phyloP scores from a whole-genome alignment of 2,329 filamentous ascomycete species.

The Calonectria multiphialidica region DNA sequence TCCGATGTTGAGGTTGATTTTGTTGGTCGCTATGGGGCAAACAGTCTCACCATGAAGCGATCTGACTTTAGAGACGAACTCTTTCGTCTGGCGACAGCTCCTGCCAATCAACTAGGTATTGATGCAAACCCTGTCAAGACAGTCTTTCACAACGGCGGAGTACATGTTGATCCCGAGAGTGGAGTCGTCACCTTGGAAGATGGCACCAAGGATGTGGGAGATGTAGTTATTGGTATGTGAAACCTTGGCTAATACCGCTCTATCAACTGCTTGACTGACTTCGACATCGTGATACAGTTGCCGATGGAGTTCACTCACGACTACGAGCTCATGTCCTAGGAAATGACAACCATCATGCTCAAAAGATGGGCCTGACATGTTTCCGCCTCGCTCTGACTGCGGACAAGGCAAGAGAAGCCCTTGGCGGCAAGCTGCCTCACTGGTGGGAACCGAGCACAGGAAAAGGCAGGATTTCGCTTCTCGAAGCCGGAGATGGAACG shows the following conservation, averaged over 20 bases:
- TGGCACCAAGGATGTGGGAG: neutral
- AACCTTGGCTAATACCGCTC: neutral
- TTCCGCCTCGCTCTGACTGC: slow-evolving; percentile 14
- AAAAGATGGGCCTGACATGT: slow-evolving; percentile 19
- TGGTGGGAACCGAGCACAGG: slow-evolving; percentile 14
- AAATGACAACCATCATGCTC: neutral
- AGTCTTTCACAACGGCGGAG: slow-evolving; percentile 8
- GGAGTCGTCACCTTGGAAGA: slow-evolving; percentile 9
- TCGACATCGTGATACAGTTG: neutral
- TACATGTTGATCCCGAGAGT: neutral
- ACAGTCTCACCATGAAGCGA: slow-evolving; percentile 20
- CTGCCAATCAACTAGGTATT: neutral
- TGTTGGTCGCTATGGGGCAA: slow-evolving; percentile 7
- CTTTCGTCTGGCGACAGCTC: neutral
- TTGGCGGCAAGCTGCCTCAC: slow-evolving; percentile 8
- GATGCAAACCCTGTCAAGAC: slow-evolving; percentile 7
- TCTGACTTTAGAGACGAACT: slow-evolving; percentile 17
- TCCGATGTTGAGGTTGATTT: slow-evolving; percentile 13
- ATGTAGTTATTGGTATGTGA: slow-evolving; percentile 7
- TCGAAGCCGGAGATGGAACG: slow-evolving; percentile 18
- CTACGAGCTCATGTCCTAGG: neutral
- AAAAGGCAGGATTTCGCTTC: slow-evolving; percentile 4
- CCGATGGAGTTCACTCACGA: slow-evolving; percentile 15
- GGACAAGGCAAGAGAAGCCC: neutral
- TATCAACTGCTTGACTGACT: neutral